Percentiles rank a stretch among this genome's conserved stretches.
Evolutionary conservation across 2,329 filamentous ascomycete species (phyloP).

Genomic region (Grosmannia huntii): DNA sequence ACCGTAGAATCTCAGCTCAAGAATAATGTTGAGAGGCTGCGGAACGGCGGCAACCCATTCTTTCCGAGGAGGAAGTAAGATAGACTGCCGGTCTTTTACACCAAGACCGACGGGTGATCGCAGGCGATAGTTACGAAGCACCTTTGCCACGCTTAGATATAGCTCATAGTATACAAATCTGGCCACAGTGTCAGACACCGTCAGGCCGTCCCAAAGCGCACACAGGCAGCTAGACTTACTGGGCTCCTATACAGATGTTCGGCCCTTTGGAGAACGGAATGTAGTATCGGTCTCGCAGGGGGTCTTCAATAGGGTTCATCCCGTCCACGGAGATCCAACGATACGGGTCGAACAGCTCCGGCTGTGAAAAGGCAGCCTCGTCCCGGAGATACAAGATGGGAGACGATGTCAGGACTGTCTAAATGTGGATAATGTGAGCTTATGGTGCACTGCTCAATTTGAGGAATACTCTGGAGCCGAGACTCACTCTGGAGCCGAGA

Average conservation of each 20-base stretch:
- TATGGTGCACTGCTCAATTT: not conserved
- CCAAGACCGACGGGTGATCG: not conserved
- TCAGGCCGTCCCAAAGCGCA: not conserved
- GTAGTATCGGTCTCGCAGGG: slow-evolving; percentile 5
- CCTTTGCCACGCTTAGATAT: not conserved
- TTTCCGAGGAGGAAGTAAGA: not conserved
- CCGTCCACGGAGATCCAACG: slow-evolving; percentile 6
- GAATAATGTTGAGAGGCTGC: not conserved
- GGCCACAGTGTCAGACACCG: not conserved
- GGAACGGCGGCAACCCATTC: not conserved
- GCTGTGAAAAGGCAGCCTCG: slow-evolving; percentile 3
- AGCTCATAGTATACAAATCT: slow-evolving; percentile 2
- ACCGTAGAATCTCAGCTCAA: not conserved
- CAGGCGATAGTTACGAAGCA: not conserved
- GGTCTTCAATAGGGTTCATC: not conserved
- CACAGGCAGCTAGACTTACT: not conserved
- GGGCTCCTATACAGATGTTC: slow-evolving; percentile 7
- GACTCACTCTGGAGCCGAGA: not conserved
- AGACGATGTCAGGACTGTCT: slow-evolving; percentile 7
- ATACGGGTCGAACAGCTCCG: slow-evolving; percentile 3
- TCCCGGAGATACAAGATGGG: slow-evolving; percentile 8
- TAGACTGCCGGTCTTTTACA: not conserved
- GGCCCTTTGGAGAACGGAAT: slow-evolving; percentile 8
- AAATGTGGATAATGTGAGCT: not conserved
- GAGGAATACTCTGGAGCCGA: not conserved